These are phyloP conservation scores for Macrolepiota fuliginosa DNA, from an alignment of 768 basidiomycete genomes.

Conservation along the genomic window DNA sequence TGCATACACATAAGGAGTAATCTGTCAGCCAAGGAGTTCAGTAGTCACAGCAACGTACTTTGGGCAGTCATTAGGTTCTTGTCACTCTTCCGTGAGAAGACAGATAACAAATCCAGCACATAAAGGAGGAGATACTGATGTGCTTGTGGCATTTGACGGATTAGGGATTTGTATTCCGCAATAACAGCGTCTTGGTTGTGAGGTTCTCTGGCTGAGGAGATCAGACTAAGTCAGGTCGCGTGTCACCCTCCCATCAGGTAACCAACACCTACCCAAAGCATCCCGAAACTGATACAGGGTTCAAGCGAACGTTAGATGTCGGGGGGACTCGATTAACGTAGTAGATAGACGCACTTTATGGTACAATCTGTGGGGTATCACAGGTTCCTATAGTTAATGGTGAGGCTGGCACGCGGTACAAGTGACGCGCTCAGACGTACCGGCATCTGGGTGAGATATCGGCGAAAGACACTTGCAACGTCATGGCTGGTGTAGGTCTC, in stretches of 20 bases:
- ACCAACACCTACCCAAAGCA: slow-evolving; percentile 56
- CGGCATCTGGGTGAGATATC: slow-evolving; percentile 96
- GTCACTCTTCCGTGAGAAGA: slow-evolving; percentile 88
- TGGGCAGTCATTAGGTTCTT: slow-evolving; percentile 95
- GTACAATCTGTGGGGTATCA: slow-evolving; percentile 90
- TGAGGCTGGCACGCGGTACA: slow-evolving; percentile 9
- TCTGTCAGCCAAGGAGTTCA: not conserved
- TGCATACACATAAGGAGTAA: not conserved
- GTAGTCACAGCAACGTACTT: slow-evolving; percentile 51
- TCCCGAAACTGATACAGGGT: slow-evolving; percentile 65
- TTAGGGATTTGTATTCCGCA: slow-evolving; percentile 78
- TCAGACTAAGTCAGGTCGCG: not conserved
- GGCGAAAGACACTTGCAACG: slow-evolving; percentile 92
- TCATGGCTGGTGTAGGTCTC: slow-evolving; percentile 92
- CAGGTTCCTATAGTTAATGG: slow-evolving; percentile 67
- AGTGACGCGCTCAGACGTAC: slow-evolving; percentile 45
- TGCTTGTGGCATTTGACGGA: slow-evolving; percentile 78
- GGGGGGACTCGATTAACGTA: slow-evolving; percentile 12
- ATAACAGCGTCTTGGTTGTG: slow-evolving; percentile 73
- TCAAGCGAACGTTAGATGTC: not conserved
- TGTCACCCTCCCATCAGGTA: not conserved
- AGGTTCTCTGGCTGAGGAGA: slow-evolving; percentile 55
- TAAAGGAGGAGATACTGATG: slow-evolving; percentile 98
- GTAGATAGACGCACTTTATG: slow-evolving; percentile 60
- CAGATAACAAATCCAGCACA: slow-evolving; percentile 92